A percentile compares a stretch with the other conserved stretches of the same genome.
Conservation (phyloP, 805 yeast species). For the Candida silvicultrix region DNA sequence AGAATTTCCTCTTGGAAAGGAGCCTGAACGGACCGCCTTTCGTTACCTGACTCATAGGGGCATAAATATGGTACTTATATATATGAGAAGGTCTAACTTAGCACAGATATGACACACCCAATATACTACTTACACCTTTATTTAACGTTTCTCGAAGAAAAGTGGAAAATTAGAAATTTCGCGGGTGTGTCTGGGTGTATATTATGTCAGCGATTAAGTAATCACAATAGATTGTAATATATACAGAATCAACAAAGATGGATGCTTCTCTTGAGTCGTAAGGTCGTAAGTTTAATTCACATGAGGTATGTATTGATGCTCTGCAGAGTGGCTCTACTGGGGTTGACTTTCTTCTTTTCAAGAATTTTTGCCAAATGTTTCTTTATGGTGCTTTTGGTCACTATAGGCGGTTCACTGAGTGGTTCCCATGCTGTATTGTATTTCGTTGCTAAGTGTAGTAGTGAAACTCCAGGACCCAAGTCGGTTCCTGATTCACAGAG, state of each 20-base stretch:
- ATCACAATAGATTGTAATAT: not conserved
- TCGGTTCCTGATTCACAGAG: constrained; percentile 65
- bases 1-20: constrained; percentile 1
- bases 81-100: no score
- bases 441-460: constrained; percentile 42
- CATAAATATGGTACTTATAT: not conserved
- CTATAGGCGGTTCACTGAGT: constrained; percentile 9
- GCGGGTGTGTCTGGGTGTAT: no score
- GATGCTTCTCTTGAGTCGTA: no score
- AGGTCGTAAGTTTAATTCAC: constrained; percentile 20
- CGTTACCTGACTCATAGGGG: not conserved
- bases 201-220: not conserved
- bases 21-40: not conserved
- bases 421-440: constrained; percentile 38
- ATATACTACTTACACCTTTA: not conserved
- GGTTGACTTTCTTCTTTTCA: constrained; percentile 49
- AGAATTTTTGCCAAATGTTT: constrained; percentile 48
- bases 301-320: constrained; percentile 57
- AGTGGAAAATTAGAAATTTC: not conserved
- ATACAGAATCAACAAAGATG: no score
- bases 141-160: not conserved
- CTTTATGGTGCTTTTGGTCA: constrained; percentile 47
- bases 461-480: constrained; percentile 52
- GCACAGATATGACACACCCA: no score
- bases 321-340: constrained; percentile 72